phyloP scores from a whole-genome alignment of 306 rosid genomes.

The Luffa acutangula region DNA sequence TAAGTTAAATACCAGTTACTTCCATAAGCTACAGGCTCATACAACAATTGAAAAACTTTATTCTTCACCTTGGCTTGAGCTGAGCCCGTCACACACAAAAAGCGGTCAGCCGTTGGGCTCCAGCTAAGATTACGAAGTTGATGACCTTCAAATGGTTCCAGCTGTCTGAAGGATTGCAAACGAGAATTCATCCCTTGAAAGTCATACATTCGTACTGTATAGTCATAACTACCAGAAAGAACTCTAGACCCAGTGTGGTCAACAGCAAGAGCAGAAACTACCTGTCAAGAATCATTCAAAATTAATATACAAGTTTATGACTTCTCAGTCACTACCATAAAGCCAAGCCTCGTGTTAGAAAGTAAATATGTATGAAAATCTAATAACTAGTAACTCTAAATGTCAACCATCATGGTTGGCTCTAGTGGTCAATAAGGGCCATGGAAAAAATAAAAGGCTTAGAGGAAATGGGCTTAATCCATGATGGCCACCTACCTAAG shows the following conservation, averaged over 20 bases:
- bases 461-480: too few relatives aligned
- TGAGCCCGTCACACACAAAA: constrained; percentile 88
- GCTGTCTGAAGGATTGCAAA: constrained; percentile 74
- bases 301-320: background rate
- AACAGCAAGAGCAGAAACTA: constrained; percentile 81
- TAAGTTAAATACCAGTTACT: background rate
- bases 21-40: background rate
- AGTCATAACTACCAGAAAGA: constrained; percentile 89
- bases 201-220: constrained; percentile 75
- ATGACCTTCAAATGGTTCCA: constrained; percentile 94
- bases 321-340: background rate
- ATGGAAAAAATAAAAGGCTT: too few relatives aligned
- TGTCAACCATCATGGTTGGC: background rate
- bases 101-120: constrained; percentile 89
- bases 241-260: constrained; percentile 96
- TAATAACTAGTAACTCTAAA: background rate
- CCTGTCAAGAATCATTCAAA: constrained; percentile 34
- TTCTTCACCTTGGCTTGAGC: constrained; percentile 77
- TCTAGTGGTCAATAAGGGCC: too few relatives aligned
- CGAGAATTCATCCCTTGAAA: constrained; percentile 95
- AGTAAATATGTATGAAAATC: background rate
- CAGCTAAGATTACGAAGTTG: constrained; percentile 88
- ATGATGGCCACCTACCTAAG: too few relatives aligned
- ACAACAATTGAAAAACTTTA: background rate
- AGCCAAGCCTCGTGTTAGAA: background rate